Conservation (phyloP, 2,329 filamentous ascomycete species). For the Colletotrichum spaethianum region DNA sequence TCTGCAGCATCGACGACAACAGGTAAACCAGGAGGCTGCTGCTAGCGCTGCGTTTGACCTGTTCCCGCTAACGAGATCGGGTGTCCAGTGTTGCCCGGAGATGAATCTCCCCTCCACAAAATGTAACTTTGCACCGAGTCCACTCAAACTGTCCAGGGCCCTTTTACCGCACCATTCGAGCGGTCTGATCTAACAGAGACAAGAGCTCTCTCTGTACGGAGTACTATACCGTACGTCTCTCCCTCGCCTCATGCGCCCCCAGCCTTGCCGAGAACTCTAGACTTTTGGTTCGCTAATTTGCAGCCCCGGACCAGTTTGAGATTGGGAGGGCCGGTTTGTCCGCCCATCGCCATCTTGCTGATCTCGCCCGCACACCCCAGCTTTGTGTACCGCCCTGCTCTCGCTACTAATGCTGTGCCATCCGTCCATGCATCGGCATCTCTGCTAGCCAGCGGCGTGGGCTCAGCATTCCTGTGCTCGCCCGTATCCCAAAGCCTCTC, state of each 20-base stretch:
- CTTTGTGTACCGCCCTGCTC: background rate
- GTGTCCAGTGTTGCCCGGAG: conserved; percentile 36
- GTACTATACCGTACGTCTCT: no score
- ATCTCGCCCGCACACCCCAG: conserved; percentile 10
- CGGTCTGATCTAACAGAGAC: background rate
- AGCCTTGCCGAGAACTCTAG: conserved; percentile 3
- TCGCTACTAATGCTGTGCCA: background rate
- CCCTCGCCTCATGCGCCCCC: background rate
- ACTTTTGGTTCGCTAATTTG: conserved; percentile 19
- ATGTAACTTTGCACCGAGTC: conserved; percentile 3
- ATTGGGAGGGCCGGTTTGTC: conserved; percentile 27
- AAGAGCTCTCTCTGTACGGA: background rate
- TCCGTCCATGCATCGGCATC: conserved; percentile 11
- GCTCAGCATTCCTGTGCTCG: conserved; percentile 29
- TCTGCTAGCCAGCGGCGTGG: conserved; percentile 8
- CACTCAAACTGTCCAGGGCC: background rate
- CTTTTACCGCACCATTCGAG: background rate
- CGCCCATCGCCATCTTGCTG: conserved; percentile 26
- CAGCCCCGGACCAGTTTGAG: conserved; percentile 18
- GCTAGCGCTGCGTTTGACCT: conserved; percentile 12
- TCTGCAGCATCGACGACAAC: conserved; percentile 31
- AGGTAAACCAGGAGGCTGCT: background rate
- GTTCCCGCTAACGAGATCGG: conserved; percentile 30
- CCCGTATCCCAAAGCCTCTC: conserved; percentile 9
- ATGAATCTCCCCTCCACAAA: conserved; percentile 39